Conservation (phyloP, 306 rosid genomes). For the Dicorynia guianensis region DNA sequence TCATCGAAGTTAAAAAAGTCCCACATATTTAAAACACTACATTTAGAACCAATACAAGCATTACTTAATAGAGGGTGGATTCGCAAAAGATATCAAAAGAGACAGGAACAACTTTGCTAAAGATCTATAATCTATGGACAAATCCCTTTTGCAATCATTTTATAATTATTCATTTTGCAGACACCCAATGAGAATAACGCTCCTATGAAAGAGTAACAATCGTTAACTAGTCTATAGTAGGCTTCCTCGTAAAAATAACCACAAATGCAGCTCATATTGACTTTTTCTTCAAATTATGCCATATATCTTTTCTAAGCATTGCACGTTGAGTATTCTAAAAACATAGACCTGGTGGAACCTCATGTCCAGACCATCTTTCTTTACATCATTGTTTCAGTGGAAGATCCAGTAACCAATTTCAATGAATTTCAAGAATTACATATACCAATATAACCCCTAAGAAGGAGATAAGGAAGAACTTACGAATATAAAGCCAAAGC, state of each 20-base stretch:
- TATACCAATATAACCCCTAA: not conserved
- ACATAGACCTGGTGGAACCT: not conserved
- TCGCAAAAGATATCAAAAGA: not conserved
- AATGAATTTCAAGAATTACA: not conserved
- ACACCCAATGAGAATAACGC: constrained; percentile 14
- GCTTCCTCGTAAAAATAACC: not conserved
- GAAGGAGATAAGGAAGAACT: constrained; percentile 44
- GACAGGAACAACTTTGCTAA: not conserved
- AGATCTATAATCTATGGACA: not conserved
- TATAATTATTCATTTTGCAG: not conserved
- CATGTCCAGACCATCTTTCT: not conserved
- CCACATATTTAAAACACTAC: not conserved
- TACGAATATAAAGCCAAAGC: constrained; percentile 71
- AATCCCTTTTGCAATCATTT: not conserved
- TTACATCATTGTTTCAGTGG: constrained; percentile 4
- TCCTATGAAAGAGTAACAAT: not conserved
- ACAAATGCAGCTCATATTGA: not conserved
- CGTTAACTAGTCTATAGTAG: not conserved
- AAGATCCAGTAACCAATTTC: not conserved
- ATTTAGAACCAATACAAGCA: not conserved
- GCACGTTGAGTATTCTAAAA: constrained; percentile 1
- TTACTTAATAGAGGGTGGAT: not conserved
- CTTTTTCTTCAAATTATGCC: not conserved
- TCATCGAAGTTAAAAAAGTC: not conserved
- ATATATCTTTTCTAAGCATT: not conserved